phyloP scores from a whole-genome alignment of 2,329 filamentous ascomycete species.

The Diaporthe sp. region DNA sequence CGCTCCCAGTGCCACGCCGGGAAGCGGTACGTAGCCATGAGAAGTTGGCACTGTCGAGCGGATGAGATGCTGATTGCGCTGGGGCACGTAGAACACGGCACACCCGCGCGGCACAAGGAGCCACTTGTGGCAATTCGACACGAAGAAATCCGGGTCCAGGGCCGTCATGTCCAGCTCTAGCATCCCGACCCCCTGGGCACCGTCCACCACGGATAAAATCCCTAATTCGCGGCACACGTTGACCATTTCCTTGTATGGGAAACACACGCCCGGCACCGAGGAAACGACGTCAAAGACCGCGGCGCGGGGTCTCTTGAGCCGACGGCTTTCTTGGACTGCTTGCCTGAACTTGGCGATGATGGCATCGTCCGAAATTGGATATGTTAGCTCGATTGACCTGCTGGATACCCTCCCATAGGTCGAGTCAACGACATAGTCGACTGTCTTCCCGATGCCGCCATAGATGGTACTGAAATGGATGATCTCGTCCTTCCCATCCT shows the following conservation, averaged over 20 bases:
- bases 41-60: conserved; percentile 83
- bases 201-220: conserved; percentile 84
- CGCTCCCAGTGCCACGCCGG: conserved; percentile 47
- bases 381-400: conserved; percentile 72
- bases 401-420: conserved; percentile 60
- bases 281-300: conserved; percentile 86
- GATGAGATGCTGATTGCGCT: conserved; percentile 82
- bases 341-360: conserved; percentile 73
- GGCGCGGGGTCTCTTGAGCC: conserved; percentile 70
- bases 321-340: conserved; percentile 66
- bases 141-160: conserved; percentile 87
- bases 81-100: conserved; percentile 84
- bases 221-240: conserved; percentile 75
- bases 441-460: conserved; percentile 80
- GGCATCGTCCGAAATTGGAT: conserved; percentile 79
- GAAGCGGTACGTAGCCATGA: conserved; percentile 76
- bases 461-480: conserved; percentile 86
- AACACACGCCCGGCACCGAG: conserved; percentile 81
- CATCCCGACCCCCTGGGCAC: conserved; percentile 87
- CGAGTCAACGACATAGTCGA: conserved; percentile 80
- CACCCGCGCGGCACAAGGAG: conserved; percentile 84
- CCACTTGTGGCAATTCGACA: conserved; percentile 94
- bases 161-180: conserved; percentile 76
- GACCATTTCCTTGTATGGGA: conserved; percentile 82
- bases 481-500: conserved; percentile 82